These are phyloP conservation scores for Onygena corvina DNA, from an alignment of 2,329 filamentous ascomycete genomes.

Conservation along the genomic window DNA sequence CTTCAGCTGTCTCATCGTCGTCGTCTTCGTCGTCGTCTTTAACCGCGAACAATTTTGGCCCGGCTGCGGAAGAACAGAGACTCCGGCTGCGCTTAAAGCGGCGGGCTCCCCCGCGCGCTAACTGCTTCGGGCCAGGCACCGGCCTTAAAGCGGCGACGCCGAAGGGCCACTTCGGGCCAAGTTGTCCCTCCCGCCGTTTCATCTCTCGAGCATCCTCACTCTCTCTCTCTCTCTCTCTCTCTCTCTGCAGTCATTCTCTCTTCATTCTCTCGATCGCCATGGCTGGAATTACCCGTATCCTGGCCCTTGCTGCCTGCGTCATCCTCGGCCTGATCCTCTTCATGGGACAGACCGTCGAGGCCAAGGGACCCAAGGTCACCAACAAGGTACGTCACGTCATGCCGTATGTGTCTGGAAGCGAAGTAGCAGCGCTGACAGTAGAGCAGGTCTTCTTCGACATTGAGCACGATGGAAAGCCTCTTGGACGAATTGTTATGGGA, in stretches of 20 bases:
- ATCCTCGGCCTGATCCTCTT: slow-evolving; percentile 62
- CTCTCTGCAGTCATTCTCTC: not conserved
- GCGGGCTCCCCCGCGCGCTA: not conserved
- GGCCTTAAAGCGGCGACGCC: not conserved
- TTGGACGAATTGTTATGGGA: slow-evolving; percentile 52
- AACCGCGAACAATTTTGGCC: slow-evolving; percentile 9
- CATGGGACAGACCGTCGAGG: slow-evolving; percentile 62
- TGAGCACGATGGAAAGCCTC: slow-evolving; percentile 48
- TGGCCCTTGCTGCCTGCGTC: slow-evolving; percentile 63
- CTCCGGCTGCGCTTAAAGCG: no score
- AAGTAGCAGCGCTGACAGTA: not conserved
- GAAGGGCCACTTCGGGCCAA: not conserved
- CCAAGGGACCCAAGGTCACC: slow-evolving; percentile 90
- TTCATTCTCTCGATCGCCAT: no score
- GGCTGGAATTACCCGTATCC: slow-evolving; percentile 59
- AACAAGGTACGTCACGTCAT: slow-evolving; percentile 50
- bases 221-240: not conserved
- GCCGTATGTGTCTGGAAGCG: not conserved
- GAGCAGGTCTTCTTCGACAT: slow-evolving; percentile 53
- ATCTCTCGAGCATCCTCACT: not conserved
- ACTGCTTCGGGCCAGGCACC: not conserved
- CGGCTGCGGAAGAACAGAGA: not conserved
- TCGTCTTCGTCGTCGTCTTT: not conserved
- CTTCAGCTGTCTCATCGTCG: not conserved
- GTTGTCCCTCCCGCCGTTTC: not conserved